A percentile compares a stretch with the other conserved stretches of the same genome.
phyloP scores from a whole-genome alignment of 371 early-diverging fungal species.

The Sporodiniella umbellata region DNA sequence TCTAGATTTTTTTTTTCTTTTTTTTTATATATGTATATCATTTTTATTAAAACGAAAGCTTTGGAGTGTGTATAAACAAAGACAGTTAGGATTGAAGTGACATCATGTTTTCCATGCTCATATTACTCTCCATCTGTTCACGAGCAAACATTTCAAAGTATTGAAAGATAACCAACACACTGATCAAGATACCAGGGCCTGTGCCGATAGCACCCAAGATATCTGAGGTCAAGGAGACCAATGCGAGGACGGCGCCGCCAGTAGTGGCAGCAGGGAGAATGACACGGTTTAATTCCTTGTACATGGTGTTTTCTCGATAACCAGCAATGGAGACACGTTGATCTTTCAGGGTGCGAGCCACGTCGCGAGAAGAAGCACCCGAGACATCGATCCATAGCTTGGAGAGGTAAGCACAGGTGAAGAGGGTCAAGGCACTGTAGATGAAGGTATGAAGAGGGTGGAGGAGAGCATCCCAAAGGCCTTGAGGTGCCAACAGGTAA shows the following conservation, averaged over 20 bases:
- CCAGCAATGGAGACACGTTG: conserved; percentile 98
- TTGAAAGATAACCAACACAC: conserved; percentile 99
- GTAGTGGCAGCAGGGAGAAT: conserved; percentile 96
- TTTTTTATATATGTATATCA: no score
- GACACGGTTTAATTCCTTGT: conserved; percentile 97
- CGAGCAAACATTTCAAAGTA: conserved; percentile 98
- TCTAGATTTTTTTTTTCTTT: no score
- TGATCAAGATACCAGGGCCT: conserved; percentile 99
- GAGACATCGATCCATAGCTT: conserved; percentile 99
- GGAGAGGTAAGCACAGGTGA: conserved; percentile 94
- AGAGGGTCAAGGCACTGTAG: conserved; percentile 91
- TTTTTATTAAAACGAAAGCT: no score
- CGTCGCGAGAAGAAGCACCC: conserved; percentile 96
- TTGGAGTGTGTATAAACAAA: no score
- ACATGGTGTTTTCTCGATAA: conserved; percentile 94
- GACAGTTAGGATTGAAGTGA: no score
- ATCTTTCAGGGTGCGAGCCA: conserved; percentile 96
- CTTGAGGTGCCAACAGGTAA: conserved; percentile 96
- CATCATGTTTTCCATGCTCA: no score
- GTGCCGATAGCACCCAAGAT: conserved; percentile 95
- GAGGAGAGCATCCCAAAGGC: conserved; percentile 73
- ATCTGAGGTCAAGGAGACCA: conserved; percentile 94
- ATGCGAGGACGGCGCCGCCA: conserved; percentile 97
- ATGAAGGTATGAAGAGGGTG: conserved; percentile 96
- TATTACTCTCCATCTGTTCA: conserved; percentile 82